Evolutionary conservation across 1,284 basidiomycete species (phyloP).

Genomic region (Sphaerobolus stellatus): DNA sequence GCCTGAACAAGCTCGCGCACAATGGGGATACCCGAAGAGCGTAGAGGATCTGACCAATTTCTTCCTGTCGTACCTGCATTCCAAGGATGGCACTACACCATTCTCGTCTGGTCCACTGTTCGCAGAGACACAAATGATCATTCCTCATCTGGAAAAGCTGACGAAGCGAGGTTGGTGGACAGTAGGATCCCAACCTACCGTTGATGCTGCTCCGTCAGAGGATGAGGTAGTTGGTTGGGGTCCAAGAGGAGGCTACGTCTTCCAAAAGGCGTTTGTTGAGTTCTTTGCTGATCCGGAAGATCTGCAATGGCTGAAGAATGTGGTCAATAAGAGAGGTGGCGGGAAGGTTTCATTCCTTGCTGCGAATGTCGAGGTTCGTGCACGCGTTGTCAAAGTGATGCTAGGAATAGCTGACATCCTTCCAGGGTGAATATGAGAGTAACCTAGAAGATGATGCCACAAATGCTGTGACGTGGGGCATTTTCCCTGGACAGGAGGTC

Average conservation of each 20-base stretch:
- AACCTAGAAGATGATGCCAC: slow-evolving; percentile 80
- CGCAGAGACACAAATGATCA: slow-evolving; percentile 81
- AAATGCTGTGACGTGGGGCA: slow-evolving; percentile 98
- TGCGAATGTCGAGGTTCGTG: slow-evolving; percentile 68
- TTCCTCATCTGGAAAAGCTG: slow-evolving; percentile 75
- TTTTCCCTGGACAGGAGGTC: slow-evolving; percentile 96
- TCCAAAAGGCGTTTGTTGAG: slow-evolving; percentile 97
- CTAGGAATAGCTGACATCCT: background rate
- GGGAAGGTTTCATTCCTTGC: slow-evolving; percentile 86
- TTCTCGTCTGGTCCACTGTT: slow-evolving; percentile 89
- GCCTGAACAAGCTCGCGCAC: slow-evolving; percentile 64
- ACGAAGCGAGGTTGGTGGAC: slow-evolving; percentile 89
- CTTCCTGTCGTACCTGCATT: slow-evolving; percentile 80
- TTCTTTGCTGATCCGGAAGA: slow-evolving; percentile 79
- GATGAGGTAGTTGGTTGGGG: slow-evolving; percentile 90
- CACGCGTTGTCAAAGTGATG: background rate
- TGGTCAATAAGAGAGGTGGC: slow-evolving; percentile 52
- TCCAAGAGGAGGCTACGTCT: slow-evolving; percentile 88
- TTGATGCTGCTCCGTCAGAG: slow-evolving; percentile 76
- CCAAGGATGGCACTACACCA: slow-evolving; percentile 70
- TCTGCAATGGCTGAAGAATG: slow-evolving; percentile 63
- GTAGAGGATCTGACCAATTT: slow-evolving; percentile 73
- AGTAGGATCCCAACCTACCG: slow-evolving; percentile 93
- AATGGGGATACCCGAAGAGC: slow-evolving; percentile 82
- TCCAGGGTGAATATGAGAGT: slow-evolving; percentile 76